phyloP scores from a whole-genome alignment of 768 basidiomycete genomes.

The Boletus tomentosulus region DNA sequence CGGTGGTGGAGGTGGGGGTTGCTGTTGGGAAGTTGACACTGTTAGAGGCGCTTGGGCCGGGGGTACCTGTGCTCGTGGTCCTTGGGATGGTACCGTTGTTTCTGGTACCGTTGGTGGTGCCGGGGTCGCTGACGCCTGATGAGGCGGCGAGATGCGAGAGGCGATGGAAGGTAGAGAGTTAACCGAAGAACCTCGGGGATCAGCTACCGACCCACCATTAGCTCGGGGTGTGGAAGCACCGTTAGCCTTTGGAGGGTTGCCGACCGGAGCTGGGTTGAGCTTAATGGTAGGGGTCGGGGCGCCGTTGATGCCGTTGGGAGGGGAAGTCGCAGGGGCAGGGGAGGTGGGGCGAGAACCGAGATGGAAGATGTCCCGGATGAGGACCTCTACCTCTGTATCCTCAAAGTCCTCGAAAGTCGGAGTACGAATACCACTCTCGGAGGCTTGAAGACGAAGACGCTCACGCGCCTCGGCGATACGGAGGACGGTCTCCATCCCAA shows the following conservation, averaged over 20 bases:
- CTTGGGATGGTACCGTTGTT: background rate
- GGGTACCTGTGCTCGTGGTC: background rate
- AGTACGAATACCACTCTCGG: conserved; percentile 29
- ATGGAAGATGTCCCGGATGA: conserved; percentile 28
- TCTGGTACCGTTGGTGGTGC: background rate
- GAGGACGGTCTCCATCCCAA: conserved; percentile 38
- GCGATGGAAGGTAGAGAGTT: conserved; percentile 19
- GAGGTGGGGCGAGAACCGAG: conserved; percentile 28
- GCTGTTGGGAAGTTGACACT: background rate
- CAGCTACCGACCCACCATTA: conserved; percentile 31
- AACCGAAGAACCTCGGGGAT: conserved; percentile 23
- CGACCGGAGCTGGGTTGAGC: conserved; percentile 16
- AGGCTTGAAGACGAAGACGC: conserved; percentile 32
- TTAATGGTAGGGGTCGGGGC: conserved; percentile 11
- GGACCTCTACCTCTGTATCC: conserved; percentile 22
- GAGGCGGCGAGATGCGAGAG: conserved; percentile 9
- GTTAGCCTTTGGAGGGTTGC: conserved; percentile 20
- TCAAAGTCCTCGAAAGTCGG: conserved; percentile 33
- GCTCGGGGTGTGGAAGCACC: conserved; percentile 18
- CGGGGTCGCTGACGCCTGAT: conserved; percentile 3
- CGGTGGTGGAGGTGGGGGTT: background rate
- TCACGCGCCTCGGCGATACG: conserved; percentile 39
- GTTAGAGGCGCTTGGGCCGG: background rate
- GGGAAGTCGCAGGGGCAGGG: conserved; percentile 6
- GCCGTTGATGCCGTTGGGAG: conserved; percentile 11